Evolutionary conservation across 2,329 filamentous ascomycete genomes (phyloP), one percentile per base, ranked within the genome.

Genomic region (Coleophoma crateriformis): DNA sequence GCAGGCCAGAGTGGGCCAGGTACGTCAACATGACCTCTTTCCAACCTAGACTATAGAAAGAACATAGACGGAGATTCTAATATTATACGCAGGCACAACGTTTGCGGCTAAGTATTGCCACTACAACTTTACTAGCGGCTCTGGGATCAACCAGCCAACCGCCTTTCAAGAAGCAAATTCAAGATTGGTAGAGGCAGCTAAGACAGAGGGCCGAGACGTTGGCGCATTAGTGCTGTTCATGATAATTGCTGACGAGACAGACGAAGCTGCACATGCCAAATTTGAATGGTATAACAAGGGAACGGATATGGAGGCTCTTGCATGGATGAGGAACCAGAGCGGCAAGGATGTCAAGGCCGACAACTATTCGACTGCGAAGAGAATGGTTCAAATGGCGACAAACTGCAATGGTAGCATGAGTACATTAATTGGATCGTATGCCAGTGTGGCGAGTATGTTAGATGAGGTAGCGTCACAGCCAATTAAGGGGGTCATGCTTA

Each of bases 401-500:
- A 40, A 34, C 3, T 54, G 56, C 15, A 51, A 56, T 2, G 56
- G 27, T 10, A 27, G 27, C 20, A 57, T 57, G 55, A 59, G 60
- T 11, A 62, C 61, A 7, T 50, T 62, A 1, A 50, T 60, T 8
- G 58, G 57, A 15, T 57, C 53, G 3, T 59, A 60, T 44, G 54
- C 54, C 41, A 59, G 39, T n/a, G 48, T 64, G 14, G 59, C 61
- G 10, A 20, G 42, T 13, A 58, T 64, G 59, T 51, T 64, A 7
- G 61, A 64, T 33, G 57, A 64, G 48, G 54, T 54, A 14, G 59
- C 61, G 8, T 45, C 48, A 8, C 57, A 61, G 7, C 57, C 57
- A 4, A 61, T 58, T 14, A 61, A 62, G 53, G 60, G 59, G 7
- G 59, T 64, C 33, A 63, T 61, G 61, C 46, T 63, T 17, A 54